phyloP scores from a whole-genome alignment of 2,329 filamentous ascomycete species.

The Neoscytalidium dimidiatum region DNA sequence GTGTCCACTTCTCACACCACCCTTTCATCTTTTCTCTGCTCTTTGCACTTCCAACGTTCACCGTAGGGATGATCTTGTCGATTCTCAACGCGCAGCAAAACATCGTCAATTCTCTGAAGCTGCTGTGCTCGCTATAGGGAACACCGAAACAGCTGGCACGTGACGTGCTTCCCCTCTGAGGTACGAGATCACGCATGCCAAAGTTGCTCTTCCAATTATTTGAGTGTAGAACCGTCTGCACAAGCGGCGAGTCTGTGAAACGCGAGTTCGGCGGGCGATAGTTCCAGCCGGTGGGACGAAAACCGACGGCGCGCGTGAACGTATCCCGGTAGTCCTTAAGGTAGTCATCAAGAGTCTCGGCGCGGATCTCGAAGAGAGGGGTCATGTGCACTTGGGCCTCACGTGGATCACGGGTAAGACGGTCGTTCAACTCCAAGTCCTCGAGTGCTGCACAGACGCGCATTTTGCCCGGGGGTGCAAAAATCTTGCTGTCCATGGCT shows the following conservation, averaged over 20 bases:
- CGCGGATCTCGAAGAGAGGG: conserved; percentile 87
- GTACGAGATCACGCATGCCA: conserved; percentile 68
- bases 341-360: conserved; percentile 89
- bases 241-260: conserved; percentile 62
- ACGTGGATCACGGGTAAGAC: conserved; percentile 76
- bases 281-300: conserved; percentile 92
- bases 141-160: conserved; percentile 90
- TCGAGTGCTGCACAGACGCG: conserved; percentile 82
- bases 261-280: conserved; percentile 73
- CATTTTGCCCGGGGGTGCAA: conserved; percentile 79
- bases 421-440: conserved; percentile 74
- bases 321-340: conserved; percentile 75
- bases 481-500: conserved; percentile 86
- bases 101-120: conserved; percentile 90
- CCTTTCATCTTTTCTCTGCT: conserved; percentile 66
- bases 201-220: conserved; percentile 77
- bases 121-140: conserved; percentile 94
- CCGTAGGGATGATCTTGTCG: conserved; percentile 88
- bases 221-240: conserved; percentile 66
- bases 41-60: conserved; percentile 74
- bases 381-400: conserved; percentile 98
- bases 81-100: conserved; percentile 88
- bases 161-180: conserved; percentile 79
- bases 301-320: conserved; percentile 85
- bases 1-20: conserved; percentile 66